Conservation (phyloP, 192 early-diverging fungal genomes). For the Umbelopsis ramanniana region DNA sequence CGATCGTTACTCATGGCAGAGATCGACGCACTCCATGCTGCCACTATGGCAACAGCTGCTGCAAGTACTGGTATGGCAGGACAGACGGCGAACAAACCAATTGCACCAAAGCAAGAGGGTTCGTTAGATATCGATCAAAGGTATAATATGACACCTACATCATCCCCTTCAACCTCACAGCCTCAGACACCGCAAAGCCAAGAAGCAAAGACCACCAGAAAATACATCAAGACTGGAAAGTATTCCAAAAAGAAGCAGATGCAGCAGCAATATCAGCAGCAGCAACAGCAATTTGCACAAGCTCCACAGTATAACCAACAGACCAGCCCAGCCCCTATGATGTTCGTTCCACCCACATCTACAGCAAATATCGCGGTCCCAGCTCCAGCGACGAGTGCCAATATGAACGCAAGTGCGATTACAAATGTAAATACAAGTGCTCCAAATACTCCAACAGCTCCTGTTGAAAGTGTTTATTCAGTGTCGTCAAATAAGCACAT, state of each 20-base stretch:
- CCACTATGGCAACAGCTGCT: constrained; percentile 29
- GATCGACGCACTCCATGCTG: constrained; percentile 51
- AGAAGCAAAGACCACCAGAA: constrained; percentile 52
- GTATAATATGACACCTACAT: neutral
- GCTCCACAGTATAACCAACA: constrained; percentile 27
- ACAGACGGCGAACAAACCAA: constrained; percentile 21
- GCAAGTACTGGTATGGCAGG: neutral
- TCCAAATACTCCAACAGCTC: constrained; percentile 26
- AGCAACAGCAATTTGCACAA: constrained; percentile 22
- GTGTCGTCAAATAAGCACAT: constrained; percentile 4
- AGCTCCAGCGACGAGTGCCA: too few relatives aligned
- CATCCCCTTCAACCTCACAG: constrained; percentile 21
- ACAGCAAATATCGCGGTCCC: too few relatives aligned
- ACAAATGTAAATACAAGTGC: neutral
- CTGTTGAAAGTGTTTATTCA: constrained; percentile 34
- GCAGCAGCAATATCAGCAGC: constrained; percentile 27
- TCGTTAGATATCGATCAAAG: constrained; percentile 14
- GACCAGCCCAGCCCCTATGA: constrained; percentile 13
- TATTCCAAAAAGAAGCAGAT: constrained; percentile 59
- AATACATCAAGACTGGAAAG: constrained; percentile 63
- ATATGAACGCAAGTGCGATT: too few relatives aligned
- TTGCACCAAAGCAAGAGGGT: constrained; percentile 30
- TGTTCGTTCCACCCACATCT: constrained; percentile 22
- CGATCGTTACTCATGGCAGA: constrained; percentile 45
- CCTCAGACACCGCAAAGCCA: constrained; percentile 31